Evolutionary conservation across 2,329 filamentous ascomycete species (phyloP), one percentile per base, ranked within the genome.

Genomic region (Rhinocladiella mackenziei): DNA sequence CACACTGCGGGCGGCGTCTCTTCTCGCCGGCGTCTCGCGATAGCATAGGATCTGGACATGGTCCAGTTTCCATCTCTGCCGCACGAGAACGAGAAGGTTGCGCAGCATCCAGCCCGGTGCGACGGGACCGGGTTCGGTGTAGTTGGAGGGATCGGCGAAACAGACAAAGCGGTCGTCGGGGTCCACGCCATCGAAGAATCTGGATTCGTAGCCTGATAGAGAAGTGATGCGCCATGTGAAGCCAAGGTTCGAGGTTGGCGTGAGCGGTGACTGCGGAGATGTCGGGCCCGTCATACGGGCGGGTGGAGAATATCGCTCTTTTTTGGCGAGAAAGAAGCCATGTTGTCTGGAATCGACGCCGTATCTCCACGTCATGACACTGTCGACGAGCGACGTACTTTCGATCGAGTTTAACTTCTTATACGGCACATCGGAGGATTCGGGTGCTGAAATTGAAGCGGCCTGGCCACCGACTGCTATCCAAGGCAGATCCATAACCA

Each of bases 301-400:
- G n/a, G 26, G 13, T 15, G 46, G 44, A 58, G 57, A 39, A 20
- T 43, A 41, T 72, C 73, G 18, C 83, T 69, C 58, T 39, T 83
- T 86, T 67, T 94, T 95, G 5, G 83, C 89, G n/a, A 98, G 71
- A 65, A 98, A 98, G 68, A 97, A 98, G 7, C 92, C 92, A 62
- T 91, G 83, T 65, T 98, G 88, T 37, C 88, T 78, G 25, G 78
- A 75, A 64, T 97, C 89, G 11, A 85, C 81, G 22, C 77, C 76
- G 59, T 91, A 92, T 50, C 81, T 80, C 89, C 89, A 98, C 1
- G 87, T 92, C 51, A 89, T 84, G 15, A 96, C 81, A 11, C 78
- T 76, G 45, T 95, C 89, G 9, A 89, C 86, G 22, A 98, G 74
- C 5, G 80, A 76, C 2, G 81, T 83, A 45, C 84, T 91, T 65